Base-by-base conservation (phyloP, 2,329 filamentous ascomycete species). In the Byssochlamys sp. region DNA sequence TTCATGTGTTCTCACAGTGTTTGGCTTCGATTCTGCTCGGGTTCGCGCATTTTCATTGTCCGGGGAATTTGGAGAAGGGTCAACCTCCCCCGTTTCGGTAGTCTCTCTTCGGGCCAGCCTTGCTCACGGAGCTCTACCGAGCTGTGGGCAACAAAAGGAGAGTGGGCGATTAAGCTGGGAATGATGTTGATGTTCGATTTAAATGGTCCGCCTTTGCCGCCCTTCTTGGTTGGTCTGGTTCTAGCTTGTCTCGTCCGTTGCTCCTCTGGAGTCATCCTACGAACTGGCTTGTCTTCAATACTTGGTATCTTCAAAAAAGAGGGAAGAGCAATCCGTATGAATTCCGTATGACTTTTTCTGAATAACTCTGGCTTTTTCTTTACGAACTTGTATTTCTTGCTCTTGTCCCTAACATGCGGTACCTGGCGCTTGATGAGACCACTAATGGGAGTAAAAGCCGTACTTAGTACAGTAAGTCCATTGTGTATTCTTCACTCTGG, bases 11-110 rank as follows among this genome's bases (percentile, higher is more conserved):
- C 59, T 59, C 4, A 45, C 27, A 52, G 53, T 59, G 53, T 53
- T 58, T 60, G 59, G 57, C 60, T 63, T 61, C 54, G 57, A 57
- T 53, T 48, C 39, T 48, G 50, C 50, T 48, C 45, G 33, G 31
- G 29, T 53, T 57, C 25, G 26, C 31, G 27, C 27, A 35, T 55
- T 48, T 19, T 55, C 25, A 31, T 11, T 55, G 24, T 55, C 53
- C 24, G 25, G 14, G 53, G 53, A 19, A 25, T 48, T 39, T 51
- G 24, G 49, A 45, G 39, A 45, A 7, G 39, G 39, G 4, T 19
- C 39, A n/a, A 45, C 4, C 39, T 19, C 35, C n/a, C n/a, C 3
- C n/a, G 14, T 24, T 45, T 45, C 39, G 39, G 39, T 45, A 7
- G 39, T 45, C n/a, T 45, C 14, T 45, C 14, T 24, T 45, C 39